Evolutionary conservation across 129 eudicot species (phyloP).

Genomic region (Lactuca saligna): DNA sequence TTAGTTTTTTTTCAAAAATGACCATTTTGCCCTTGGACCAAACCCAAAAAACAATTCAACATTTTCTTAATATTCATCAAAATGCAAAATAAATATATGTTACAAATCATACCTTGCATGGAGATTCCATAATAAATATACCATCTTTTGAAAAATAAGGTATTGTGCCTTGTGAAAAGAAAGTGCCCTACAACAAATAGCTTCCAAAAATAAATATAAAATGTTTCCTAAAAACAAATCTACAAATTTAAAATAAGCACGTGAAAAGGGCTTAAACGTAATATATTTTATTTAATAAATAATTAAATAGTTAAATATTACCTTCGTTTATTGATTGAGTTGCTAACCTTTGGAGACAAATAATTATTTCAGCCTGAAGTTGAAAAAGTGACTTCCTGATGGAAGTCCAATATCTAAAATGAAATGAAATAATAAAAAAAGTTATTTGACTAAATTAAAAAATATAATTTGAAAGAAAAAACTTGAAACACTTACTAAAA

Average conservation of each 20-base stretch:
- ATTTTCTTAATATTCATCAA: too few species aligned
- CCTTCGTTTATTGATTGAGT: conserved; percentile 74
- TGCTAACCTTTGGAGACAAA: conserved; percentile 84
- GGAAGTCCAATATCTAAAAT: conserved; percentile 94
- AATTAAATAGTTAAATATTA: conserved; percentile 38
- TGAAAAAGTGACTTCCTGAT: conserved; percentile 97
- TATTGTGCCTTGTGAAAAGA: conserved; percentile 96
- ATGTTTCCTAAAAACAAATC: conserved; percentile 5
- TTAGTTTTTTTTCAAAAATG: too few species aligned
- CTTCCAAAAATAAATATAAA: conserved; percentile 7
- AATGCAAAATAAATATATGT: conserved; percentile 1
- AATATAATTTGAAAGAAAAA: not conserved
- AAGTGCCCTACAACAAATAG: conserved; percentile 61
- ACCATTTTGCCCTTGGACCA: not conserved
- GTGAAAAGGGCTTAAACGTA: not conserved
- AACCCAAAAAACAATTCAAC: too few species aligned
- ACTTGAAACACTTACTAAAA: conserved; percentile 67
- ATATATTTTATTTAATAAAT: not conserved
- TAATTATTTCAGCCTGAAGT: conserved; percentile 93
- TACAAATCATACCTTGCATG: conserved; percentile 35
- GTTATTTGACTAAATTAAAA: not conserved
- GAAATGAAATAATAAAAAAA: conserved; percentile 18
- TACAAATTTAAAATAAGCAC: conserved; percentile 4
- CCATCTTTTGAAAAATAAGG: conserved; percentile 96
- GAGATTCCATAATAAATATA: conserved; percentile 91